phyloP scores from a whole-genome alignment of 805 yeast species.

The Metschnikowia bowlesiae region DNA sequence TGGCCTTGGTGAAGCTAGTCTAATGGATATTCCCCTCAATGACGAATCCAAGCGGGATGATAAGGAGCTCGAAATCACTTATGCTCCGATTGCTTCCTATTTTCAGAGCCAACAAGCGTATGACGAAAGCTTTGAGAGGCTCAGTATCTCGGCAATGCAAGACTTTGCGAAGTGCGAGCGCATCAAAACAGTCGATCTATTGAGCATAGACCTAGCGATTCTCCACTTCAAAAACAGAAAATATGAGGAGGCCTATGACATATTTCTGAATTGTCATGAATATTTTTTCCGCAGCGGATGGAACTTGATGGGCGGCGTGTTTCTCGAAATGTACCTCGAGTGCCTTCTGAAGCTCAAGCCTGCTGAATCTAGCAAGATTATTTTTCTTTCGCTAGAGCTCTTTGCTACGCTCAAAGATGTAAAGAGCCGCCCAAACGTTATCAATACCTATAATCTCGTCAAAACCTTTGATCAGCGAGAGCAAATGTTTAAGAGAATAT shows the following conservation, averaged over 20 bases:
- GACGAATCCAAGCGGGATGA: background rate
- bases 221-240: conserved; percentile 56
- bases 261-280: conserved; percentile 64
- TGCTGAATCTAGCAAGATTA: conserved; percentile 23
- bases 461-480: conserved; percentile 15
- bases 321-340: conserved; percentile 62
- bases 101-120: conserved; percentile 19
- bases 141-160: conserved; percentile 54
- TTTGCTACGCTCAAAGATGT: conserved; percentile 28
- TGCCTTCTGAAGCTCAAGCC: conserved; percentile 50
- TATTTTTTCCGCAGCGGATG: conserved; percentile 69
- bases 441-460: conserved; percentile 24
- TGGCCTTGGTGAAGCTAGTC: conserved; percentile 6
- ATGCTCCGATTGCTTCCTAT: conserved; percentile 13
- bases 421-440: conserved; percentile 17
- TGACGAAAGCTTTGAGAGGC: conserved; percentile 35
- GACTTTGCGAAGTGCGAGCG: conserved; percentile 50
- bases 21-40: conserved; percentile 9
- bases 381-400: conserved; percentile 39
- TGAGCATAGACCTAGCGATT: conserved; percentile 76
- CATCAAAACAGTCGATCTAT: conserved; percentile 62
- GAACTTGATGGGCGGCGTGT: conserved; percentile 62
- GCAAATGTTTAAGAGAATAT: conserved; percentile 4
- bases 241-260: conserved; percentile 55
- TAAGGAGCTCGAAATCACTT: conserved; percentile 8